These are phyloP conservation scores for Tricharina praecox DNA, from an alignment of 495 filamentous ascomycete genomes.

Conservation along the genomic window DNA sequence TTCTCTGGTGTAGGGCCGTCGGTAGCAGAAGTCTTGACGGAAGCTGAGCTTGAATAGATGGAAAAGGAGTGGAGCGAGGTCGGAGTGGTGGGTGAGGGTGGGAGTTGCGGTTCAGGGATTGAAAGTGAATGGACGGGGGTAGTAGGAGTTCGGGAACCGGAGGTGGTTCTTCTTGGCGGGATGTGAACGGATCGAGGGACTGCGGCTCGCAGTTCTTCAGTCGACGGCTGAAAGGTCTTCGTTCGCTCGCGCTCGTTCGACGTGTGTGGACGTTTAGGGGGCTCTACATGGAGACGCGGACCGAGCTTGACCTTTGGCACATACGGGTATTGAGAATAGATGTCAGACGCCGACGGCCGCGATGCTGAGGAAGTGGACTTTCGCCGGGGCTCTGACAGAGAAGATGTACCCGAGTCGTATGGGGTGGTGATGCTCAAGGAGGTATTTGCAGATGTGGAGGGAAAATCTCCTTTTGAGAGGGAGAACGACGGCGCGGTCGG, in stretches of 20 bases:
- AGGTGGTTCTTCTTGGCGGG: constrained; percentile 23
- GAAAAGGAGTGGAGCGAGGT: constrained; percentile 28
- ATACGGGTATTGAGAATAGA: constrained; percentile 40
- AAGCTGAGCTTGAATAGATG: constrained; percentile 33
- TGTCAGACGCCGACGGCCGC: constrained; percentile 42
- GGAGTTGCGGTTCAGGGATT: constrained; percentile 23
- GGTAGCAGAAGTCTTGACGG: constrained; percentile 15
- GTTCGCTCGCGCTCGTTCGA: constrained; percentile 30
- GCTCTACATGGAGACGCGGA: constrained; percentile 62
- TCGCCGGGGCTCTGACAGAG: constrained; percentile 31
- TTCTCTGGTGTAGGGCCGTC: constrained; percentile 57
- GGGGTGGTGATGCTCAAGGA: constrained; percentile 9
- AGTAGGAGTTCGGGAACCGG: constrained; percentile 33
- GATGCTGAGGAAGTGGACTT: constrained; percentile 42
- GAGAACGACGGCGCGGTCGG: constrained; percentile 8
- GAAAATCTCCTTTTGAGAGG: constrained; percentile 32
- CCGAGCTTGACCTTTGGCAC: constrained; percentile 55
- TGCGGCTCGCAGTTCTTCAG: constrained; percentile 42
- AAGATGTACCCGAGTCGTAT: constrained; percentile 19
- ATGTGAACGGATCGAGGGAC: constrained; percentile 36
- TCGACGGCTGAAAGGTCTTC: constrained; percentile 27
- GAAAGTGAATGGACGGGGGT: constrained; percentile 30
- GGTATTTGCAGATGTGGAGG: constrained; percentile 27
- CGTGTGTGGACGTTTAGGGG: constrained; percentile 46
- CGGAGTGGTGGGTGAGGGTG: constrained; percentile 32